Base-by-base conservation (phyloP, 1,284 basidiomycete genomes). In the Cutaneotrichosporon sp. region DNA sequence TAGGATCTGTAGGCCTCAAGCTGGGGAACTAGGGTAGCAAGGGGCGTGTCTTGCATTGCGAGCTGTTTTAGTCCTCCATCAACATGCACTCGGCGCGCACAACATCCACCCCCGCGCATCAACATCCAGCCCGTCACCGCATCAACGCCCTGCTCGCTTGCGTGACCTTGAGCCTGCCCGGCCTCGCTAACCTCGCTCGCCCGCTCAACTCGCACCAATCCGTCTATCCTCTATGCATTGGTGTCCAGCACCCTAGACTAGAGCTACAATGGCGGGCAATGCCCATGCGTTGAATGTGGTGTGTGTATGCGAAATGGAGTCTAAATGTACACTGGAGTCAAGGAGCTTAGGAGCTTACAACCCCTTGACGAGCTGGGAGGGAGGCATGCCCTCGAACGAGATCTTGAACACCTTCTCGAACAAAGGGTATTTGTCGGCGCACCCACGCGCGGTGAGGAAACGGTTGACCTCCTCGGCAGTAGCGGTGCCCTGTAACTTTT, bases 401-500 rank as follows among this genome's bases (percentile, higher is more conserved):
- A 83, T 82, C 67, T 77, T 72, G 76, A 81, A 82, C 38, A 85
- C 84, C 64, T 83, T 82, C 67, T 81, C 80, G 73, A 87, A 86
- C 32, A 87, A 76, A 18, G 86, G 85, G 76, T 85, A 86, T 18
- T 60, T 77, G 64, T 75, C 71, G 31, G 67, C 72, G 60, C 80
- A 69, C 70, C 75, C 74, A 56, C 83, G 75, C 2, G 83, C 82
- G 60, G 78, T 73, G 49, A 87, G 77, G 78, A 86, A 85, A 65
- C 81, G 76, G 75, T 84, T 77, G 57, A 85, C 79, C 70, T 85
- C 84, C 63, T 82, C 75, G 21, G 81, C 76, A 22, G 84, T 85
- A 61, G 82, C 80, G 21, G 83, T 83, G n/a, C 84, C 84, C 70
- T 85, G 84, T 13, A 85, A 77, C 74, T 84, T 85, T 73, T 86